These are phyloP conservation scores for Hypoxylon sp. DNA, from an alignment of 2,329 filamentous ascomycete genomes.

Conservation along the genomic window DNA sequence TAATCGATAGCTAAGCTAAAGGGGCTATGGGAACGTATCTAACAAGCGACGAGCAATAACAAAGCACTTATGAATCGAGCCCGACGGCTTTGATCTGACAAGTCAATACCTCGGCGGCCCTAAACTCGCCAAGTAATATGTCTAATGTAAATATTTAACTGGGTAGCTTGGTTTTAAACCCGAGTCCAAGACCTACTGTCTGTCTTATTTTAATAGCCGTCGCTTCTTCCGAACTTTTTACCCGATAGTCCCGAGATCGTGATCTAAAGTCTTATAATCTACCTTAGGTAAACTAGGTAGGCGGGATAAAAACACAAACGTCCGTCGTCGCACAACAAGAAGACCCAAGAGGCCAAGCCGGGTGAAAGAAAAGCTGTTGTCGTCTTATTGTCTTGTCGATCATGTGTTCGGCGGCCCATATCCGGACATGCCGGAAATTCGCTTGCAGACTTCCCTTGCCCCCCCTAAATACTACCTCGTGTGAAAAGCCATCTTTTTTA, in stretches of 20 bases:
- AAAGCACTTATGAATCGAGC: too few species aligned
- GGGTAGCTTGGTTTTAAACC: not conserved
- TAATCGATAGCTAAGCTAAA: too few species aligned
- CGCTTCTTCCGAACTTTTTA: not conserved
- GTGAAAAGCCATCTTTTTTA: not conserved
- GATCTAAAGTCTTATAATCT: not conserved
- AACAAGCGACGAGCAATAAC: too few species aligned
- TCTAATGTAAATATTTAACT: not conserved
- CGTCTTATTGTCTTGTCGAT: not conserved
- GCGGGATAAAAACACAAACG: not conserved
- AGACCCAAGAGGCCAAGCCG: conserved; percentile 18
- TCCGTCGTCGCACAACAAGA: not conserved
- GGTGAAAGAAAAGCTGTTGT: conserved; percentile 1
- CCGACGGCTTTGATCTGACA: too few species aligned
- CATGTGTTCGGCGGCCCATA: not conserved
- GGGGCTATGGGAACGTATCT: not conserved
- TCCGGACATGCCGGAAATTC: conserved; percentile 1
- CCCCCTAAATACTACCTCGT: not conserved
- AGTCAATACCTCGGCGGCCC: not conserved
- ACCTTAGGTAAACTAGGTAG: too few species aligned
- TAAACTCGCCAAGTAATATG: too few species aligned
- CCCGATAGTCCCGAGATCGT: not conserved
- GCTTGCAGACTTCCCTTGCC: too few species aligned
- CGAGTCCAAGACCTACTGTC: conserved; percentile 1
- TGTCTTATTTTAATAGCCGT: not conserved